Percentiles rank a stretch among this genome's conserved stretches.
Evolutionary conservation across 805 yeast genomes (phyloP).

Genomic region (Kuraishia capsulata): DNA sequence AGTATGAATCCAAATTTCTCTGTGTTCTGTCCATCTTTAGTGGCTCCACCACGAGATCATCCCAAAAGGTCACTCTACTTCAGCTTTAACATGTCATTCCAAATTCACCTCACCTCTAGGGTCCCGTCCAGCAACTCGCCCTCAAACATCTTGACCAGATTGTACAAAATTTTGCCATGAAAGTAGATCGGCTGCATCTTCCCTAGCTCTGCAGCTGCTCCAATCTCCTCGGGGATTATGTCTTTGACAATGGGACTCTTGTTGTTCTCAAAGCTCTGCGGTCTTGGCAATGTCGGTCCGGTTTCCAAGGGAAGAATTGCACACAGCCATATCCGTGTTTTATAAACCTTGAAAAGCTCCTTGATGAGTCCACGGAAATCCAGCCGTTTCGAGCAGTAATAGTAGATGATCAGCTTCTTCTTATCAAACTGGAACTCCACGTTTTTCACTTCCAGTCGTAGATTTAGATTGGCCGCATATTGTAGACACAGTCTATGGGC

Average conservation of each 20-base stretch:
- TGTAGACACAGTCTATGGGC: conserved; percentile 59
- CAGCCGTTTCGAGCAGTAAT: conserved; percentile 52
- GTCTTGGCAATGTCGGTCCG: conserved; percentile 18
- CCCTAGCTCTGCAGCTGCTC: conserved; percentile 30
- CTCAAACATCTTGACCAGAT: conserved; percentile 34
- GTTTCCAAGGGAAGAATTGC: conserved; percentile 44
- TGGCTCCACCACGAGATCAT: too few relatives aligned
- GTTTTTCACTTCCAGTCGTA: conserved; percentile 53
- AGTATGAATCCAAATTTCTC: too few relatives aligned
- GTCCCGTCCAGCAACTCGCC: conserved; percentile 23
- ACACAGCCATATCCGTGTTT: conserved; percentile 78
- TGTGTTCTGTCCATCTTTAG: too few relatives aligned
- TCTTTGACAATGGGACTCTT: conserved; percentile 6
- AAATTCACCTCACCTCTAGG: too few relatives aligned
- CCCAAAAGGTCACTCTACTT: too few relatives aligned
- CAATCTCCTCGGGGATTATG: conserved; percentile 17
- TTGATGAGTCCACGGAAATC: conserved; percentile 69
- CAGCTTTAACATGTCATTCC: too few relatives aligned
- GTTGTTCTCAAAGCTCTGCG: conserved; percentile 17
- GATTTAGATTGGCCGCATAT: conserved; percentile 25
- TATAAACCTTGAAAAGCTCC: conserved; percentile 66
- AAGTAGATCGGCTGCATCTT: conserved; percentile 37
- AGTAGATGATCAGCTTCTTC: conserved; percentile 67
- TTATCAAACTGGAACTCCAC: conserved; percentile 80
- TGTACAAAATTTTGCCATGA: conserved; percentile 40